These are phyloP conservation scores for Zostera marina DNA, from an alignment of 116 monocot species.

Conservation along the genomic window DNA sequence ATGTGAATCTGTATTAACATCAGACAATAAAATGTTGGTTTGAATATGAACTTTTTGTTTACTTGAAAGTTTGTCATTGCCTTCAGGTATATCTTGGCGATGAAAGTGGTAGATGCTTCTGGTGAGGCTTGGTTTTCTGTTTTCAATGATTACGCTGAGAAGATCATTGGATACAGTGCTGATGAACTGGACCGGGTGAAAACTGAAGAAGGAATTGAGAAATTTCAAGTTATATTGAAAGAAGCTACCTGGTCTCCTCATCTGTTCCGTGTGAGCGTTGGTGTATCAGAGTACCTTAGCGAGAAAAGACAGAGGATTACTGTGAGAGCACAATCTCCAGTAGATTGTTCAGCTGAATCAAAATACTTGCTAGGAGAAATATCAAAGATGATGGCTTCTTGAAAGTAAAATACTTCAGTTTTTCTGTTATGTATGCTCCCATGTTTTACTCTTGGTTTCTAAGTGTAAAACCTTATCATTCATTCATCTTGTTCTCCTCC, in stretches of 20 bases:
- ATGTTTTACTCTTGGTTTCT: no score
- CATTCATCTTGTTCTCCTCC: no score
- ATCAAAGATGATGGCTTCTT: constrained; percentile 45
- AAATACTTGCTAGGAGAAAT: constrained; percentile 74
- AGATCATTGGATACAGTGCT: constrained; percentile 81
- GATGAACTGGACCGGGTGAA: constrained; percentile 82
- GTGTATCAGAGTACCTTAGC: constrained; percentile 57
- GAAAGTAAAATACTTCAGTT: neutral
- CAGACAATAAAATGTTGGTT: no score
- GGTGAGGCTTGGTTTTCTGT: constrained; percentile 86
- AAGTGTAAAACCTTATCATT: no score
- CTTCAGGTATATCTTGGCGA: constrained; percentile 68
- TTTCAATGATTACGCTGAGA: constrained; percentile 94
- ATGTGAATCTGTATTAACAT: neutral
- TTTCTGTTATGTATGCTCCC: no score
- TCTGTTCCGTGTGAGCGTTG: constrained; percentile 61
- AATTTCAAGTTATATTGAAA: constrained; percentile 55
- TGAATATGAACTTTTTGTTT: neutral
- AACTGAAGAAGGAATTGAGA: constrained; percentile 72
- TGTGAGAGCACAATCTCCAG: constrained; percentile 22
- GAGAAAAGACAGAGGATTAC: constrained; percentile 79
- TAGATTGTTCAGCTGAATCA: constrained; percentile 64
- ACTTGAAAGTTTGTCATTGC: neutral
- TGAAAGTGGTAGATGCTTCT: constrained; percentile 67
- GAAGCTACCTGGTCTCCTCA: constrained; percentile 80